Evolutionary conservation across 495 filamentous ascomycete species (phyloP).

Genomic region (Lindgomyces ingoldianus): DNA sequence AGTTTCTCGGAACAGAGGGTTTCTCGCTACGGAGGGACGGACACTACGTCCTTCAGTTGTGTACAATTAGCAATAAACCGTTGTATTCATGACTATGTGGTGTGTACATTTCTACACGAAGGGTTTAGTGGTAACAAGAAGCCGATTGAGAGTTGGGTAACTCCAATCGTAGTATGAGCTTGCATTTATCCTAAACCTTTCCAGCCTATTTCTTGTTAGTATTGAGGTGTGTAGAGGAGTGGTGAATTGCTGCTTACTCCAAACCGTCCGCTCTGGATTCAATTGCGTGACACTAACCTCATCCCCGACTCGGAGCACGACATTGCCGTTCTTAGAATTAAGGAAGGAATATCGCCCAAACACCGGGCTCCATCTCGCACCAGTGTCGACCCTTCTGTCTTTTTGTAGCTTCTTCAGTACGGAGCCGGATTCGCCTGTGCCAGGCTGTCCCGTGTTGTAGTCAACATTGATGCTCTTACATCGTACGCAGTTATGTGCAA

Average conservation of each 20-base stretch:
- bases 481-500: constrained; percentile 80
- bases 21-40: too few relatives aligned
- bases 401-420: constrained; percentile 76
- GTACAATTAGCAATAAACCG: too few relatives aligned
- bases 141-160: too few relatives aligned
- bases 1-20: too few relatives aligned
- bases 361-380: constrained; percentile 72
- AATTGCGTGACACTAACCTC: constrained; percentile 62
- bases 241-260: constrained; percentile 52
- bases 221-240: not conserved
- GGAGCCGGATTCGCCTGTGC: constrained; percentile 61
- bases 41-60: too few relatives aligned
- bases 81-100: not conserved
- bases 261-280: constrained; percentile 61
- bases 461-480: constrained; percentile 83
- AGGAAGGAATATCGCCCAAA: constrained; percentile 84
- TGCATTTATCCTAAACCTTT: constrained; percentile 1
- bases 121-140: too few relatives aligned
- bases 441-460: constrained; percentile 69
- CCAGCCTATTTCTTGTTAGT: constrained; percentile 11
- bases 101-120: too few relatives aligned
- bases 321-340: constrained; percentile 40
- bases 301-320: constrained; percentile 66
- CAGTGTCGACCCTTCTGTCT: constrained; percentile 75
- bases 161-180: not conserved